Conservation (phyloP, 129 eudicot genomes). For the Flaveria sonorensis region DNA sequence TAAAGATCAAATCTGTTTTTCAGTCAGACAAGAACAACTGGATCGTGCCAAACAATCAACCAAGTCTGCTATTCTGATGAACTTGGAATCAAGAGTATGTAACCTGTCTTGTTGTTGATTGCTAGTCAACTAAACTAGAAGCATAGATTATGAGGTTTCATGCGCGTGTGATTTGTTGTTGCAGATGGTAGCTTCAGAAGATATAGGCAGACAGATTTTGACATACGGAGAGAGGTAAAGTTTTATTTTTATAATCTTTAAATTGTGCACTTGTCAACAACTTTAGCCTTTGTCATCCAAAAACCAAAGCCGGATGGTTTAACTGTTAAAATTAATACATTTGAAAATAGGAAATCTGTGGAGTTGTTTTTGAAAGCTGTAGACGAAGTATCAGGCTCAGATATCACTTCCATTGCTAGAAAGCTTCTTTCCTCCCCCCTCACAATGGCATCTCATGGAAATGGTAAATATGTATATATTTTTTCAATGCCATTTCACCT, state of each 20-base stretch:
- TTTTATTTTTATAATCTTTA: background rate
- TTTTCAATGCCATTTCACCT: slow-evolving; percentile 4
- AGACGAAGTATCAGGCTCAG: slow-evolving; percentile 65
- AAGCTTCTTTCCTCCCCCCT: slow-evolving; percentile 85
- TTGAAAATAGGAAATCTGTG: slow-evolving; percentile 68
- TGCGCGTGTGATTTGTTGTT: slow-evolving; percentile 14
- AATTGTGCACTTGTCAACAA: background rate
- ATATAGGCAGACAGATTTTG: slow-evolving; percentile 90
- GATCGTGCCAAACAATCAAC: slow-evolving; percentile 94
- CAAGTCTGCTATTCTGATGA: slow-evolving; percentile 89
- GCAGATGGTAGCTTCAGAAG: slow-evolving; percentile 96
- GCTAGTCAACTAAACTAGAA: background rate
- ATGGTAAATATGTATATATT: slow-evolving; percentile 43
- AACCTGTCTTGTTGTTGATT: background rate
- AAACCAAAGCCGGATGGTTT: background rate
- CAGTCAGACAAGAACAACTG: slow-evolving; percentile 73
- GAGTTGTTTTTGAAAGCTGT: slow-evolving; percentile 77
- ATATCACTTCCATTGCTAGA: slow-evolving; percentile 57
- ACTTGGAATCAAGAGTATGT: slow-evolving; percentile 94
- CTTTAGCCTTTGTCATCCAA: background rate
- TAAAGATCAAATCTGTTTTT: slow-evolving; percentile 15
- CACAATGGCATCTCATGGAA: slow-evolving; percentile 96
- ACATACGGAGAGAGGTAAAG: slow-evolving; percentile 92
- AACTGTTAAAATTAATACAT: background rate
- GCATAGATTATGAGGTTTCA: background rate